These are phyloP conservation scores for Herpetospermum pedunculosum DNA, from an alignment of 306 rosid genomes.

Conservation along the genomic window DNA sequence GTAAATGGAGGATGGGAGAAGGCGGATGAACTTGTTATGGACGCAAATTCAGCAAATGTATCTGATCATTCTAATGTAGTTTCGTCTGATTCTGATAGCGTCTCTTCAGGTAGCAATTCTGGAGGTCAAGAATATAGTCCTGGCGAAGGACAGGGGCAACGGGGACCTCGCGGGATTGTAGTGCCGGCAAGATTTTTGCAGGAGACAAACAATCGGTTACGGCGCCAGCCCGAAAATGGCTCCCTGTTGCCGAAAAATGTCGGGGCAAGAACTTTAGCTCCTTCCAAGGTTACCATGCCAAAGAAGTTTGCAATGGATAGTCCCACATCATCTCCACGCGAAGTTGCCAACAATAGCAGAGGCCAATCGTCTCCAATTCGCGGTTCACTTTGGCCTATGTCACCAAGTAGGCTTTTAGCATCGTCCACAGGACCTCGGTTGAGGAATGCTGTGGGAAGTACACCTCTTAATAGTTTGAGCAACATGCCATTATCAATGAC, in stretches of 20 bases:
- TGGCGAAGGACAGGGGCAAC: slow-evolving; percentile 20
- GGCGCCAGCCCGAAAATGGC: slow-evolving; percentile 34
- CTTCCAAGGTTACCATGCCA: slow-evolving; percentile 27
- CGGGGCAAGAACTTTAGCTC: slow-evolving; percentile 24
- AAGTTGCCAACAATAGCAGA: slow-evolving; percentile 34
- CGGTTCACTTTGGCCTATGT: slow-evolving; percentile 41
- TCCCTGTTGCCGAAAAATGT: slow-evolving; percentile 28
- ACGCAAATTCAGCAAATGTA: slow-evolving; percentile 25
- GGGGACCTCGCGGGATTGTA: slow-evolving; percentile 32
- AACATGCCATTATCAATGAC: slow-evolving; percentile 47
- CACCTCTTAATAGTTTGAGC: slow-evolving; percentile 26
- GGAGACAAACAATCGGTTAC: slow-evolving; percentile 42
- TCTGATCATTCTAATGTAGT: slow-evolving; percentile 29
- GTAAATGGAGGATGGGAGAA: slow-evolving; percentile 13
- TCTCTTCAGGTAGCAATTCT: slow-evolving; percentile 56
- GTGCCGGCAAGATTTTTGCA: slow-evolving; percentile 65
- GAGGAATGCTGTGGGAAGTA: slow-evolving; percentile 32
- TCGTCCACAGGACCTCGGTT: slow-evolving; percentile 25
- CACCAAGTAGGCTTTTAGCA: slow-evolving; percentile 44
- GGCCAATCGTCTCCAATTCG: slow-evolving; percentile 56
- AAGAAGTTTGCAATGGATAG: slow-evolving; percentile 35
- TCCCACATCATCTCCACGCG: slow-evolving; percentile 52
- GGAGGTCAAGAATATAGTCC: slow-evolving; percentile 28
- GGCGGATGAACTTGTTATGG: slow-evolving; percentile 13
- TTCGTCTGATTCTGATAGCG: slow-evolving; percentile 64